Evolutionary conservation across 768 basidiomycete genomes (phyloP), one percentile per base, ranked within the genome.

Genomic region (Russula emetica): DNA sequence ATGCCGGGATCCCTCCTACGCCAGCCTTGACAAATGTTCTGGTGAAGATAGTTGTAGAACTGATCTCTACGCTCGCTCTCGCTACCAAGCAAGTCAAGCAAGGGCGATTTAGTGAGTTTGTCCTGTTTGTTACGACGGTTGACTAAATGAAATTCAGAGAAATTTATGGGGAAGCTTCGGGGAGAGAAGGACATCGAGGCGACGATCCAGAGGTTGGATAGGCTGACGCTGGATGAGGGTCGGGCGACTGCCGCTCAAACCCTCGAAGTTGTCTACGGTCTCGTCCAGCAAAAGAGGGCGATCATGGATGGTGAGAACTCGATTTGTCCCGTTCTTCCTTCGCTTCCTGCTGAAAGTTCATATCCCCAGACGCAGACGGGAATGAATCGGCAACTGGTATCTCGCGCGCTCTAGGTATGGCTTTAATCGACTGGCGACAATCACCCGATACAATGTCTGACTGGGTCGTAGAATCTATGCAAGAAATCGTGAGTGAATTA

Each of bases 121-220:
- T 9, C 2, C 20, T 42, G 9, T 7, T 18, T 8, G 4, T 16
- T 22, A 10, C 5, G 45, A 14, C 13, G 22, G 10, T 34, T 24
- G 1, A 10, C 49, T 62, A 11, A 57, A 32, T 7, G 2, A 10
- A 14, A 24, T 1, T n/a, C 34, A 62, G 61, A 56, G 45, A 62
- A 62, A 50, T 50, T 62, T 3, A 34, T 42, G 6, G 55, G 36
- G 45, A 56, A 55, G 45, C 26, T 62, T 10, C 26, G 55, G 2
- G 61, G 61, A 49, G 54, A 62, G 8, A 62, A 55, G 9, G 61
- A 56, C 3, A 55, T 62, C 11, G 45, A 56, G 9, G 54, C 44
- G 0, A n/a, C 30, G 5, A 26, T 56, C 9, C 13, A 40, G 26
- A 49, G 55, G 26, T 24, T 62, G 2, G 38, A 51, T 28, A 49